Conservation (phyloP, 805 yeast genomes). For the Tetrapisispora phaffii region DNA sequence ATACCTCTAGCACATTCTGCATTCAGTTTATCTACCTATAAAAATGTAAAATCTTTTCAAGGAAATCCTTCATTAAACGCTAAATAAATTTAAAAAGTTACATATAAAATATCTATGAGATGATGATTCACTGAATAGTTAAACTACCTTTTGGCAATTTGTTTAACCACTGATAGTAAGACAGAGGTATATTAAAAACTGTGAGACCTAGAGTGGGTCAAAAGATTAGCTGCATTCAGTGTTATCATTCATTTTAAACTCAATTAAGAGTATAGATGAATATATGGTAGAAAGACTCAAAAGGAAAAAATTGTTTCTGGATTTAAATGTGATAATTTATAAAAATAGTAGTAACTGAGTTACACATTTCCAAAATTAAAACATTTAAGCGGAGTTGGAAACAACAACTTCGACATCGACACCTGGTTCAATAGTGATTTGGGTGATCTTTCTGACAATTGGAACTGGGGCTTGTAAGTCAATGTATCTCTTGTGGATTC, state of each 20-base stretch:
- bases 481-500: constrained; percentile 99
- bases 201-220: constrained; percentile 33
- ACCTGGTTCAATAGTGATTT: constrained; percentile 98
- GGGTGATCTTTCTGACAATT: constrained; percentile 89
- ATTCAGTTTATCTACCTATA: background rate
- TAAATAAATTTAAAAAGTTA: background rate
- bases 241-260: background rate
- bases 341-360: background rate
- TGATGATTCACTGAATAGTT: background rate
- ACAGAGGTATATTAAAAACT: constrained; percentile 32
- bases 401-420: constrained; percentile 93
- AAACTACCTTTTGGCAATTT: constrained; percentile 1
- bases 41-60: background rate
- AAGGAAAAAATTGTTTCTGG: background rate
- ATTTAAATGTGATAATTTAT: background rate
- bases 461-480: constrained; percentile 96
- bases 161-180: constrained; percentile 33
- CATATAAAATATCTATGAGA: constrained; percentile 1
- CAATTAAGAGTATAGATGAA: constrained; percentile 3
- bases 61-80: background rate
- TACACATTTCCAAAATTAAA: too few relatives aligned
- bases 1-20: background rate
- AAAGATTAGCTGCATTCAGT: background rate
- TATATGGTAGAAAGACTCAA: background rate
- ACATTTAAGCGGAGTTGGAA: constrained; percentile 33